phyloP scores from a whole-genome alignment of 139 green algal species.

The Chlamydomonas schloesseri region DNA sequence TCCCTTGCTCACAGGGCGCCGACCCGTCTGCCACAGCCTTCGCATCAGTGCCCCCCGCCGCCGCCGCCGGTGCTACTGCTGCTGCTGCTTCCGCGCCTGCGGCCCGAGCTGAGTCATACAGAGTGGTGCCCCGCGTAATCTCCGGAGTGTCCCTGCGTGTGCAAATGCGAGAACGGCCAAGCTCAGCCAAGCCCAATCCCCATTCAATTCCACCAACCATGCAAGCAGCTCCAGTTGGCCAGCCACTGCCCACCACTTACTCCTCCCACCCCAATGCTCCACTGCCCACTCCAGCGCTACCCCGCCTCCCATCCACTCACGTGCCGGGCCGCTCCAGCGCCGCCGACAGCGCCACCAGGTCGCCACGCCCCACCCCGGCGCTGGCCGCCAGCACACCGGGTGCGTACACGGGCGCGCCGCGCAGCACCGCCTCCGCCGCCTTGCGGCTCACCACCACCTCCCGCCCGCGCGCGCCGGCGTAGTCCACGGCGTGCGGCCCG shows the following conservation, averaged over 20 bases:
- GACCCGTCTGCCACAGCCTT: too few species aligned
- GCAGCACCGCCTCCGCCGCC: conserved; percentile 86
- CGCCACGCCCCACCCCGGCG: conserved; percentile 68
- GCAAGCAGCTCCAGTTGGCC: too few species aligned
- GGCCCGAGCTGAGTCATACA: conserved; percentile 38
- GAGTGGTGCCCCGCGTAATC: conserved; percentile 69
- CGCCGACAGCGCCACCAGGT: conserved; percentile 82
- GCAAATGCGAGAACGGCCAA: too few species aligned
- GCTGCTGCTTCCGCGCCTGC: not conserved
- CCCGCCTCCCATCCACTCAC: conserved; percentile 6
- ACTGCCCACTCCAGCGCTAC: not conserved
- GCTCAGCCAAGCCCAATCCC: too few species aligned
- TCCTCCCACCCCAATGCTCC: not conserved
- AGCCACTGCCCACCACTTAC: not conserved
- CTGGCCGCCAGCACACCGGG: conserved; percentile 81
- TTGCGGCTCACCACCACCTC: conserved; percentile 89
- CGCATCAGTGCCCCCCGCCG: too few species aligned
- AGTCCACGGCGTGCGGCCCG: conserved; percentile 70
- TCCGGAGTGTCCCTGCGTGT: conserved; percentile 34
- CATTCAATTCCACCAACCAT: too few species aligned
- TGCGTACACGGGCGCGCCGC: conserved; percentile 84
- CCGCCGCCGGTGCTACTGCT: not conserved
- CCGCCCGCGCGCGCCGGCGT: conserved; percentile 47
- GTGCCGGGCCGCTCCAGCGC: conserved; percentile 71
- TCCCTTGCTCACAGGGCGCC: too few species aligned